A percentile compares a stretch with the other conserved stretches of the same genome.
Evolutionary conservation across 2,329 filamentous ascomycete species (phyloP).

Genomic region (Hypoxylon sp.): DNA sequence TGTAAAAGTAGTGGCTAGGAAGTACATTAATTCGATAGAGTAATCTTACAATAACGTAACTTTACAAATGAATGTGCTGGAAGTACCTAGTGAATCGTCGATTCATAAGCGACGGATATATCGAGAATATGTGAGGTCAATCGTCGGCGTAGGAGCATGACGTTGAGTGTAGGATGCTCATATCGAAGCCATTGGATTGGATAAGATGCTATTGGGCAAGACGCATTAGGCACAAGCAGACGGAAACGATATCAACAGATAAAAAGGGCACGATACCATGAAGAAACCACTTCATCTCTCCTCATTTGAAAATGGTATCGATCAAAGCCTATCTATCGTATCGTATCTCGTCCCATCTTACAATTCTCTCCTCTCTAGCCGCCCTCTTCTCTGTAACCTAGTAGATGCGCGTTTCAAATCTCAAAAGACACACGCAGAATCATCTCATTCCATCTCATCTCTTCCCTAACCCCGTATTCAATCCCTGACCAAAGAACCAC

Average conservation of each 20-base stretch:
- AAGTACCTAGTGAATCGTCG: too few relatives aligned
- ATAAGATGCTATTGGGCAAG: too few relatives aligned
- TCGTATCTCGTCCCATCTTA: background rate
- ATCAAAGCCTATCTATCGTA: background rate
- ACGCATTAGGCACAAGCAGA: too few relatives aligned
- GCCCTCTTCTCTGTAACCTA: background rate
- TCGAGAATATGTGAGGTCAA: too few relatives aligned
- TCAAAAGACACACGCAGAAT: background rate
- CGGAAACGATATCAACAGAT: too few relatives aligned
- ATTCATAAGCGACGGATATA: too few relatives aligned
- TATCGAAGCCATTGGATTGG: too few relatives aligned
- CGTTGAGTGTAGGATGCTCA: too few relatives aligned
- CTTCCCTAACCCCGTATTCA: background rate
- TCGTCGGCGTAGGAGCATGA: too few relatives aligned
- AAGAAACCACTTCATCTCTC: background rate
- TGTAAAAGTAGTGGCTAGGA: conserved; percentile 2
- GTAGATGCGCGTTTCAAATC: background rate
- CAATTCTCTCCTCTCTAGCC: background rate
- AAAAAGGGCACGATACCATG: background rate
- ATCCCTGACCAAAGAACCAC: background rate
- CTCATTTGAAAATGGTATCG: background rate
- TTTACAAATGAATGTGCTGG: background rate
- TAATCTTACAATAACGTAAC: background rate
- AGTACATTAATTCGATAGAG: conserved; percentile 10
- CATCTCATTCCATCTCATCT: background rate